Base-by-base conservation (phyloP, 1,284 basidiomycete genomes). In the Paramarasmius palmivorus region DNA sequence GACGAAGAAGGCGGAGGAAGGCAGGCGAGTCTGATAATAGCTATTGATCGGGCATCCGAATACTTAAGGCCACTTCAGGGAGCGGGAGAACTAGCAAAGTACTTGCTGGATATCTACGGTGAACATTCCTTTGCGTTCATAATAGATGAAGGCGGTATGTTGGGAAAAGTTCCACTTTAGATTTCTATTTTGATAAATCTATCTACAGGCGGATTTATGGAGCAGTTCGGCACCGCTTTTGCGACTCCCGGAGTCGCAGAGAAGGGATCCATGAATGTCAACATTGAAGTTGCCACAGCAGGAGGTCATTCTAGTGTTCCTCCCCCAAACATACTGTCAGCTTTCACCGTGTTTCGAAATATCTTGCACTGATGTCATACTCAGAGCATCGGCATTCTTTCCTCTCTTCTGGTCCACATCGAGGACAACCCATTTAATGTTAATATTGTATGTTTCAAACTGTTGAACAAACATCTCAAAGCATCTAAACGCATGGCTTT, bases 291-390 rank as follows among this genome's bases (percentile, higher is more conserved):
- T 19, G 68, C 77, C 20, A 75, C 83, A 0, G 72, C 76, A 14
- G 88, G 89, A 4, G 88, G 89, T 1, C 88, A 90, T 66, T 86
- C 84, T 4, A 86, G 82, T 38, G 71, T 84, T 26, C 87, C 88
- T 25, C 86, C 84, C 37, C 60, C 63, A 17, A 6, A 32, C 82
- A 83, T 57, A 83, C 82, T 1, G 78, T 79, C 61, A 50, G 68
- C 58, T 10, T 8, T 35, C 29, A 22, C 17, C 23, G 12, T 8
- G 15, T 39, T 10, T 44, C 0, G 25, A 15, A 25, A 29, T 39
- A 22, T 38, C 22, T 37, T 15, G 25, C 10, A 29, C 37, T 19
- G n/a, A 22, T 20, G 34, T 39, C 15, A 29, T 45, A 4, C 15
- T 17, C 46, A 80, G 78, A 78, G 77, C 52, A 88, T 89, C 55